These are phyloP conservation scores for Paramecium octaurelia DNA, from an alignment of 73 alveolate species.

Conservation along the genomic window DNA sequence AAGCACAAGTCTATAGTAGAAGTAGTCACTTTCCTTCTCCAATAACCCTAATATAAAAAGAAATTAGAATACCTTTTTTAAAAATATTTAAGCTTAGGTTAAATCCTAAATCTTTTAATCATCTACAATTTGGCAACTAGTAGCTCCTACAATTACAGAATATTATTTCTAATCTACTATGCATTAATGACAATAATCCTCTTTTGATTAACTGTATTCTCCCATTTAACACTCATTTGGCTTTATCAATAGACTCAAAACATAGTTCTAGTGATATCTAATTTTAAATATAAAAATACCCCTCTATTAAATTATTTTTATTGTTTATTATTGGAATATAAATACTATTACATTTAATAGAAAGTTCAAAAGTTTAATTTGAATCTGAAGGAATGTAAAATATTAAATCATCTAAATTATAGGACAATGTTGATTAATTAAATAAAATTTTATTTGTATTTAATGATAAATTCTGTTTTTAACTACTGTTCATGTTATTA, in stretches of 20 bases:
- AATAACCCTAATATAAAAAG: not conserved
- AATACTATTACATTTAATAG: not conserved
- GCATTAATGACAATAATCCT: not conserved
- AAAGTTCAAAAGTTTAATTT: not conserved
- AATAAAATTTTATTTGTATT: not conserved
- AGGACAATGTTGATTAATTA: not conserved
- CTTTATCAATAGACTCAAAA: not conserved
- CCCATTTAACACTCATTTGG: not conserved
- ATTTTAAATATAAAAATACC: not conserved
- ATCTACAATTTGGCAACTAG: not conserved
- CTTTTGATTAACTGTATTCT: not conserved
- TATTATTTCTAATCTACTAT: not conserved
- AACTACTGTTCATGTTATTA: not conserved
- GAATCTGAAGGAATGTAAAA: not conserved
- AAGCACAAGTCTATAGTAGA: not conserved
- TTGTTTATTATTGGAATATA: not conserved
- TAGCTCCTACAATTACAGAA: not conserved
- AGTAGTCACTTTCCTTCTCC: not conserved
- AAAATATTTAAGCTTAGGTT: not conserved
- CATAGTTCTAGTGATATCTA: not conserved
- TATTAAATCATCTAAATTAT: not conserved
- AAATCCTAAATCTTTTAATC: not conserved
- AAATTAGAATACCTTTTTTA: not conserved
- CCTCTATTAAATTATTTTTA: not conserved
- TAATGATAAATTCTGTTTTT: not conserved